A percentile compares a stretch with the other conserved stretches of the same genome.
Evolutionary conservation across 1,139 yeast species (phyloP).

Genomic region (Suhomyces chickasaworum): DNA sequence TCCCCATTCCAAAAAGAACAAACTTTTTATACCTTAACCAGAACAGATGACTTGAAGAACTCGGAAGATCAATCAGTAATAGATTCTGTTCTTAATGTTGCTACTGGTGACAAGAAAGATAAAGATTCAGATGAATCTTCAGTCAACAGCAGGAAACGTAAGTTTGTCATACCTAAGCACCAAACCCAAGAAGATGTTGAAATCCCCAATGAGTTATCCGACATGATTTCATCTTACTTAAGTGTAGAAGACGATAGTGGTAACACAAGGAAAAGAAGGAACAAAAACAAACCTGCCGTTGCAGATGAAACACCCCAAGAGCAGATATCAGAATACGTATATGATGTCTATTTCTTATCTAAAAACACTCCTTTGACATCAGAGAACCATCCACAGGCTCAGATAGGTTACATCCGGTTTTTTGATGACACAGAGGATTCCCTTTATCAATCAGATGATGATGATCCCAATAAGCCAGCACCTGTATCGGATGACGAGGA

Average conservation of each 20-base stretch:
- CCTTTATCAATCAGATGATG: slow-evolving; percentile 52
- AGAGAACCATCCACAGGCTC: slow-evolving; percentile 51
- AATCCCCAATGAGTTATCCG: slow-evolving; percentile 63
- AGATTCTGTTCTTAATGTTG: slow-evolving; percentile 22
- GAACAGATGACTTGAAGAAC: slow-evolving; percentile 54
- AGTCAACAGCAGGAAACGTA: slow-evolving; percentile 19
- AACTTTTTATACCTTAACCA: slow-evolving; percentile 52
- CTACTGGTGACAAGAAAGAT: slow-evolving; percentile 2
- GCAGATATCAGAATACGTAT: slow-evolving; percentile 71
- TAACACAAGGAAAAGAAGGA: slow-evolving; percentile 13
- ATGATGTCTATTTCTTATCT: slow-evolving; percentile 69
- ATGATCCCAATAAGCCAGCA: slow-evolving; percentile 41
- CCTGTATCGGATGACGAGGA: slow-evolving; percentile 44
- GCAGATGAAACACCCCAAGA: slow-evolving; percentile 20
- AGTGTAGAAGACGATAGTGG: slow-evolving; percentile 20
- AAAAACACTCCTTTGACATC: slow-evolving; percentile 39
- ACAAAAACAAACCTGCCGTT: slow-evolving; percentile 5
- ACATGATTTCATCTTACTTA: slow-evolving; percentile 65
- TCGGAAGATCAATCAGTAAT: slow-evolving; percentile 24
- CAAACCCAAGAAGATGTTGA: slow-evolving; percentile 42
- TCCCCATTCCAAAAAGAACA: slow-evolving; percentile 15
- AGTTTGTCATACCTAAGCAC: slow-evolving; percentile 38
- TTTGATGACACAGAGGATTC: slow-evolving; percentile 60
- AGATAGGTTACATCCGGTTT: slow-evolving; percentile 67
- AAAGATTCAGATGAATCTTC: not conserved